A percentile compares a stretch with the other conserved stretches of the same genome.
phyloP scores from a whole-genome alignment of 225 moss, liverwort and hornwort genomes.

The Rhytidiadelphus loreus region DNA sequence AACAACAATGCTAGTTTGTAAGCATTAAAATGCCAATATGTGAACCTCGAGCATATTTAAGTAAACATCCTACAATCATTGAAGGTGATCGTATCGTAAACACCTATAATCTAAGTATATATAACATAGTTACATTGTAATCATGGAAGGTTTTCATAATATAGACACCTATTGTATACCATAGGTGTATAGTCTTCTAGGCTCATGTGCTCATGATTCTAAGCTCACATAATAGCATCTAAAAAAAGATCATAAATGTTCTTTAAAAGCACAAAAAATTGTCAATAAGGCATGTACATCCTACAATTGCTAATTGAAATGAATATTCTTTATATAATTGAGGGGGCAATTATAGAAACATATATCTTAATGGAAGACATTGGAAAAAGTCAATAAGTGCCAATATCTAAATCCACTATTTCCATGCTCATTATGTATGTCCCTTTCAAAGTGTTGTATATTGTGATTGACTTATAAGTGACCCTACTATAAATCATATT shows the following conservation, averaged over 20 bases:
- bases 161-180: too few relatives aligned
- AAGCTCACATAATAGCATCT: too few relatives aligned
- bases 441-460: background rate
- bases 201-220: too few relatives aligned
- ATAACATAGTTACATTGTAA: too few relatives aligned
- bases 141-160: too few relatives aligned
- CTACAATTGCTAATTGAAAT: background rate
- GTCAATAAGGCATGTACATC: background rate
- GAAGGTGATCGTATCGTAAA: too few relatives aligned
- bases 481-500: background rate
- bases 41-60: too few relatives aligned
- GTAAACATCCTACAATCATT: too few relatives aligned
- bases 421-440: fast-evolving
- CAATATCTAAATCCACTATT: background rate
- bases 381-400: background rate
- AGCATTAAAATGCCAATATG: too few relatives aligned
- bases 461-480: background rate
- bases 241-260: background rate
- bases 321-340: background rate
- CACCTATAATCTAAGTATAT: too few relatives aligned
- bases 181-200: too few relatives aligned
- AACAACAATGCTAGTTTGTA: too few relatives aligned
- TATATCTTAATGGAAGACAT: background rate
- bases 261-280: background rate
- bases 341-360: fast-evolving